Evolutionary conservation across 2,329 filamentous ascomycete species (phyloP).

Genomic region (Fusarium secorum): DNA sequence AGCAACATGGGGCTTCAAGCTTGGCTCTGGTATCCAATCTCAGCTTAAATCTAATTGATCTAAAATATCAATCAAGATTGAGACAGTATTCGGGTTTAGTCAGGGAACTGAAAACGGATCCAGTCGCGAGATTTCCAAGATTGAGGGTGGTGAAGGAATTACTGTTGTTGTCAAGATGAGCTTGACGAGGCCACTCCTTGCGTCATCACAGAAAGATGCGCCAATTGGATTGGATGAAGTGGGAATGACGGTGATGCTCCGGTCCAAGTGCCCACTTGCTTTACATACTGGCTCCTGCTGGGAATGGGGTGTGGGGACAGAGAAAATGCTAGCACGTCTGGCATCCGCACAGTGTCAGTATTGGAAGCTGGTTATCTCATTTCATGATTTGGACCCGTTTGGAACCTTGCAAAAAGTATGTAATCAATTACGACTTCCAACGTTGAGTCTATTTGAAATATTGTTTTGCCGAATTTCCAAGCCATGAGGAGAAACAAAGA

Average conservation of each 20-base stretch:
- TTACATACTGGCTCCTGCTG: slow-evolving; percentile 24
- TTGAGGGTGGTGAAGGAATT: slow-evolving; percentile 23
- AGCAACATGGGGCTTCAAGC: slow-evolving; percentile 5
- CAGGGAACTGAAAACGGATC: slow-evolving; percentile 14
- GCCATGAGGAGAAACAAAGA: neutral
- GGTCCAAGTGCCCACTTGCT: slow-evolving; percentile 12
- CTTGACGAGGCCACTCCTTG: slow-evolving; percentile 33
- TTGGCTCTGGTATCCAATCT: slow-evolving; percentile 3
- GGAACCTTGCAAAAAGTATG: neutral
- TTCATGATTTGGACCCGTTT: slow-evolving; percentile 10
- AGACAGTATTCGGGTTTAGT: slow-evolving; percentile 22
- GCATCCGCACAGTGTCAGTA: slow-evolving; percentile 37
- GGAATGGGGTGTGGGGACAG: slow-evolving; percentile 31
- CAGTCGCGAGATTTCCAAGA: slow-evolving; percentile 10
- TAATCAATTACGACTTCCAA: neutral
- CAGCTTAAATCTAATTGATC: neutral
- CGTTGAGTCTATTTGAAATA: neutral
- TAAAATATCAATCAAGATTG: neutral
- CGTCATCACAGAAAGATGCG: slow-evolving; percentile 38
- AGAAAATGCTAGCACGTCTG: slow-evolving; percentile 4
- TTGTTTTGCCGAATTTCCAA: slow-evolving; percentile 6
- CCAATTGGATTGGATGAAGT: slow-evolving; percentile 29
- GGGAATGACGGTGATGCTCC: slow-evolving; percentile 38
- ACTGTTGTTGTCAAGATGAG: slow-evolving; percentile 16
- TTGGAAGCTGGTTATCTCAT: neutral